These are phyloP conservation scores for Alternaria arbusti DNA, from an alignment of 2,329 filamentous ascomycete species.

Conservation along the genomic window DNA sequence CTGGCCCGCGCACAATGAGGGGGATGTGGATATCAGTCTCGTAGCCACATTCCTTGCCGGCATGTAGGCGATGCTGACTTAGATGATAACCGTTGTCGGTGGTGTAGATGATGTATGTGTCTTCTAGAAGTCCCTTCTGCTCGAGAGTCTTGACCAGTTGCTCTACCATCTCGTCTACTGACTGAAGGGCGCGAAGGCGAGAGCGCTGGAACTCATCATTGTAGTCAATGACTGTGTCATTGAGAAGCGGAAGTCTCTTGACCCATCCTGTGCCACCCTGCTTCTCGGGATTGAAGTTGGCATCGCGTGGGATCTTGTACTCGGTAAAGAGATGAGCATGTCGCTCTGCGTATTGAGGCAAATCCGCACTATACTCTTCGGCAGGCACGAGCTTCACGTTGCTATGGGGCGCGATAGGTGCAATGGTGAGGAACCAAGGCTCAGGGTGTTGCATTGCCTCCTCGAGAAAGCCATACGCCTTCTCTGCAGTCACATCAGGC, in stretches of 20 bases:
- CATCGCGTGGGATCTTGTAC: background rate
- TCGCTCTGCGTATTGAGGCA: background rate
- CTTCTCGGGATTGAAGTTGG: background rate
- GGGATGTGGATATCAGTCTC: background rate
- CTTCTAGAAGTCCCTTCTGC: conserved; percentile 50
- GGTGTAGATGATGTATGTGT: conserved; percentile 51
- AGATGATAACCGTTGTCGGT: conserved; percentile 49
- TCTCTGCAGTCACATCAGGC: conserved; percentile 64
- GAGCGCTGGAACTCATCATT: background rate
- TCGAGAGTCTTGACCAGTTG: conserved; percentile 51
- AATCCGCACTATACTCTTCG: background rate
- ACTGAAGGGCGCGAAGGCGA: conserved; percentile 55
- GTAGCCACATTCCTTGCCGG: conserved; percentile 22
- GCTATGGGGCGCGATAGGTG: conserved; percentile 70
- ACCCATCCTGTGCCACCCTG: background rate
- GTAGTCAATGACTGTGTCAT: background rate
- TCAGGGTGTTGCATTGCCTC: conserved; percentile 52
- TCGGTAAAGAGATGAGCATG: background rate
- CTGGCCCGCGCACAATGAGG: background rate
- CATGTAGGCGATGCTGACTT: conserved; percentile 44
- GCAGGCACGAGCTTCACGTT: background rate
- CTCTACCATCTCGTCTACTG: conserved; percentile 61
- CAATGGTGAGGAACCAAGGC: conserved; percentile 62
- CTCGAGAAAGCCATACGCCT: conserved; percentile 65
- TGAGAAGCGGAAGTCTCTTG: background rate